Conservation (phyloP, 2,329 filamentous ascomycete genomes). For the Nectriaceae sp. region DNA sequence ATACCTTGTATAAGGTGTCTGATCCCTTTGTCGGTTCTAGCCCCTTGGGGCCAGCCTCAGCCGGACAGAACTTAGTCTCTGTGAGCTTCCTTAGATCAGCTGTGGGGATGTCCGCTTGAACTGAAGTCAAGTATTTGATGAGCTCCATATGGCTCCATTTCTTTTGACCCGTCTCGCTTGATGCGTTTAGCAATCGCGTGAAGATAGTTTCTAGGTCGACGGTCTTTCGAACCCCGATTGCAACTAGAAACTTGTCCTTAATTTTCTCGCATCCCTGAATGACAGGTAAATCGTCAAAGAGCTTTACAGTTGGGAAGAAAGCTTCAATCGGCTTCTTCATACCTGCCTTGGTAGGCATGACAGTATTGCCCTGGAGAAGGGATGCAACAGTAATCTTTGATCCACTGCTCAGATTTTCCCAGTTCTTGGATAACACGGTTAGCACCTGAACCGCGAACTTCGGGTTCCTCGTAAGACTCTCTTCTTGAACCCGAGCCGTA, state of each 20-base stretch:
- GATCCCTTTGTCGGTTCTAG: conserved; percentile 56
- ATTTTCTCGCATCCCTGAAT: conserved; percentile 75
- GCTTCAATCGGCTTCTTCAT: conserved; percentile 85
- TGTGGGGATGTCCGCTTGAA: conserved; percentile 81
- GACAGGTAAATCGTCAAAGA: conserved; percentile 91
- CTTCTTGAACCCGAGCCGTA: conserved; percentile 58
- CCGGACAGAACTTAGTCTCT: conserved; percentile 79
- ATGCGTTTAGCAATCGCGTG: conserved; percentile 71
- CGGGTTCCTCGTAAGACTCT: conserved; percentile 71
- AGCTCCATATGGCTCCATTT: conserved; percentile 94
- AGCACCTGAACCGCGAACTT: conserved; percentile 78
- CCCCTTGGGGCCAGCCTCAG: conserved; percentile 62
- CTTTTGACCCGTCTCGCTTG: conserved; percentile 53
- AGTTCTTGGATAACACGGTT: conserved; percentile 81
- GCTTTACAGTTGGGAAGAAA: conserved; percentile 89
- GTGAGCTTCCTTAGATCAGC: conserved; percentile 80
- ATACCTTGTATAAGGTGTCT: conserved; percentile 66
- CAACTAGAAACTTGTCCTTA: conserved; percentile 85
- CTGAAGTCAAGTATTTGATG: conserved; percentile 90
- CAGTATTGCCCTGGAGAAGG: conserved; percentile 66
- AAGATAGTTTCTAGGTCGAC: conserved; percentile 95
- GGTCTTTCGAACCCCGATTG: conserved; percentile 90
- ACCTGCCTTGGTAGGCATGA: conserved; percentile 88
- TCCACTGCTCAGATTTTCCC: conserved; percentile 73
- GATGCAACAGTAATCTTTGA: conserved; percentile 67